A percentile compares a stretch with the other conserved stretches of the same genome.
Evolutionary conservation across 345 rosid species (phyloP).

Genomic region (Isatis tinctoria): DNA sequence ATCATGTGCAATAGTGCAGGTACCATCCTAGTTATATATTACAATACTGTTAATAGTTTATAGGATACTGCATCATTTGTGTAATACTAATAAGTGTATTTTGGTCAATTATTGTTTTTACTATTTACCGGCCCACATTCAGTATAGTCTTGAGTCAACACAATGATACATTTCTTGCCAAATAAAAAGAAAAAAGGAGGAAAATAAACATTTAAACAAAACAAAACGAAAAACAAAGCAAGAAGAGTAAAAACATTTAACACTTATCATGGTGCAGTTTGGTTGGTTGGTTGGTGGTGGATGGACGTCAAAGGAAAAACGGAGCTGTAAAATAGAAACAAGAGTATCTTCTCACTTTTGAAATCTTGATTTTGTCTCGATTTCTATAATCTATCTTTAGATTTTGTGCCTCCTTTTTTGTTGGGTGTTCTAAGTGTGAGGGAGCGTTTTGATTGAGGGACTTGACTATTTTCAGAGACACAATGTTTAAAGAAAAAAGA

Average conservation of each 20-base stretch:
- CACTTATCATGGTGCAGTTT: slow-evolving; percentile 7
- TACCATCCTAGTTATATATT: no score
- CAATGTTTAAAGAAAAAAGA: not conserved
- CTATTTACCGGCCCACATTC: slow-evolving; percentile 13
- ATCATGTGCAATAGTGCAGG: no score
- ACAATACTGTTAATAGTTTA: no score
- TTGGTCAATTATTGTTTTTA: slow-evolving; percentile 17
- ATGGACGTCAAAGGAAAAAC: not conserved
- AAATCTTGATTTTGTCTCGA: slow-evolving; percentile 29
- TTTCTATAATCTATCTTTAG: slow-evolving; percentile 30
- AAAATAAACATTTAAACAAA: not conserved
- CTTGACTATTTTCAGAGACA: slow-evolving; percentile 17
- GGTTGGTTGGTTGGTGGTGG: not conserved
- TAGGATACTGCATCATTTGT: not conserved
- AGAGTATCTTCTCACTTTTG: slow-evolving; percentile 30
- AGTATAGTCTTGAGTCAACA: slow-evolving; percentile 12
- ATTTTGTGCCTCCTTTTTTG: slow-evolving; percentile 14
- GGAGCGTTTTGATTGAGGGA: slow-evolving; percentile 36
- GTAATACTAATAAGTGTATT: not conserved
- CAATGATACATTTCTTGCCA: slow-evolving; percentile 2
- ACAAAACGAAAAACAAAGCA: not conserved
- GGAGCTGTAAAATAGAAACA: slow-evolving; percentile 21
- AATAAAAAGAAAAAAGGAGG: not conserved
- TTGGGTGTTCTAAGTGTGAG: slow-evolving; percentile 30
- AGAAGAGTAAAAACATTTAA: slow-evolving; percentile 1